Evolutionary conservation across 2,329 filamentous ascomycete species (phyloP), one percentile per base, ranked within the genome.

Genomic region (Setomelanomma holmii): DNA sequence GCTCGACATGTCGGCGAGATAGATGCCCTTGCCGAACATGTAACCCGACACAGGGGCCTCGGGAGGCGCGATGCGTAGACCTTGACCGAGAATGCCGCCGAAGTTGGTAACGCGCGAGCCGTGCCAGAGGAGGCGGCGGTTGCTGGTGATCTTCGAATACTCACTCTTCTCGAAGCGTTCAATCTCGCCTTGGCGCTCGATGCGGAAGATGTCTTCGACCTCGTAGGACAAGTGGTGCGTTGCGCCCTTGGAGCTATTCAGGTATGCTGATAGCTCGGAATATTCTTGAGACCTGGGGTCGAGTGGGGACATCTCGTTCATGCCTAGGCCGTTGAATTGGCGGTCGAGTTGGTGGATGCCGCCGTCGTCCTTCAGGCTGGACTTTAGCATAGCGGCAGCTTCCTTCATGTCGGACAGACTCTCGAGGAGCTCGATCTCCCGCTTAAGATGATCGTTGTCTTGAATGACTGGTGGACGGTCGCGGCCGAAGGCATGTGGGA

Each of bases 21-120:
- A 96, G 40, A 96, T 89, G 39, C 91, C 91, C 74, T 96, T 96
- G 51, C 89, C 91, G 61, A 96, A 96, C 89, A 93, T 93, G 78
- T 93, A 92, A 1, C 90, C 90, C 4, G 81, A 84, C 0, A 86
- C 86, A 0, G 91, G 92, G 0, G 91, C 91, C 72, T 96, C 88
- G 0, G 89, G 88, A 0, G 92, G 92, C 5, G 92, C 92, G 60
- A 96, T 96, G n/a, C 91, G 89, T 5, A 96, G 83, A 59, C 92
- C 92, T 73, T 96, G 90, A 51, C 86, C 89, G 36, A 96, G 84
- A 53, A 96, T 96, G 67, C 91, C 92, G 67, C 89, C 91, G 60
- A 88, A 96, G 72, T 96, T 96, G 45, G 90, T 95, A 24, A 82
- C 84, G 27, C 91, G 86, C 14, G 89, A 93, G 14, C 92, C 91